Base-by-base conservation (phyloP, 305 asterid genomes). In the Coffea humblotiana region DNA sequence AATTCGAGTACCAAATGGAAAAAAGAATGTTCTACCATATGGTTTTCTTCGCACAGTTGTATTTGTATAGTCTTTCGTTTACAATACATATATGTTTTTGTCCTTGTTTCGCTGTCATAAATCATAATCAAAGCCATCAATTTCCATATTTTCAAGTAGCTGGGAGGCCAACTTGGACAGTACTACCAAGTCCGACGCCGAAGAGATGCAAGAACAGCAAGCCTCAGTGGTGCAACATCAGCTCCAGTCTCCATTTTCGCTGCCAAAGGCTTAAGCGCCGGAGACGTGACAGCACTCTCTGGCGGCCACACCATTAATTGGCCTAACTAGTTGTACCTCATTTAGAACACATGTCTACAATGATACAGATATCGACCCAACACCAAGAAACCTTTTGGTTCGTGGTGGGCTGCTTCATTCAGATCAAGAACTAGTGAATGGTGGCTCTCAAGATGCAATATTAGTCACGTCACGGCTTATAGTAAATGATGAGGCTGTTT, bases 151-250 rank as follows among this genome's bases (percentile, higher is more conserved):
- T 4, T 12, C 6, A 6, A 25, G 27, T 32, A 83, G 86, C 74
- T 76, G n/a, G 86, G 86, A 76, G 86, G 86, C 83, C 83, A 71
- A 49, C 79, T 4, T 83, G 86, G 83, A 12, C 8, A 2, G 83
- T 71, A 5, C 76, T 66, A 1, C 40, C 3, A 37, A 37, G 43
- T 3, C 3, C 49, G 77, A 15, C 83, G 86, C 23, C 58, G 83
- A 11, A 83, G 83, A 54, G 86, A 83, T 76, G 77, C 86, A 80
- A 80, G 76, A 74, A 83, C 86, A 35, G 79, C 86, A 52, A 79
- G 79, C 25, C 18, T 79, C 0, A 76, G 61, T 2, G 80, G 27
- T 2, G 86, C 86, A 27, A 80, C 80, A 1, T 67, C 78, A 45
- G 60, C 56, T 4, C 83, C 80, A 9, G 66, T 72, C 75, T 47